Base-by-base conservation (phyloP, 1,139 yeast genomes). In the Nakaseomyces sp. region DNA sequence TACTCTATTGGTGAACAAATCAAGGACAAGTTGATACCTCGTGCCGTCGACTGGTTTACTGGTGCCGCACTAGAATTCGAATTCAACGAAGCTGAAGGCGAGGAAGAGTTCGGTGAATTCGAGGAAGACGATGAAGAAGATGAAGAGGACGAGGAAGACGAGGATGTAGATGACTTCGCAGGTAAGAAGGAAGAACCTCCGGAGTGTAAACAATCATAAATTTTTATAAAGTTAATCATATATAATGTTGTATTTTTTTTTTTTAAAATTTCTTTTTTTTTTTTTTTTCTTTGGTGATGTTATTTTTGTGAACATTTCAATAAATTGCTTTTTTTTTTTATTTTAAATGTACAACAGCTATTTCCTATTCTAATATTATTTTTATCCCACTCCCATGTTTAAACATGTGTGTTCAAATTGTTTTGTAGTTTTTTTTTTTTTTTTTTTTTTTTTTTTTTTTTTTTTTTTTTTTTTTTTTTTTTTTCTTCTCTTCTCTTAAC, bases 31-130 rank as follows among this genome's bases (percentile, higher is more conserved):
- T 76, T 91, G 63, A 83, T 91, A 54, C 96, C 97, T 52, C 79
- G 96, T 60, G 97, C 97, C 45, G 77, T 91, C 57, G 96, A 89
- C 66, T 91, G 97, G 97, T 91, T 87, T 65, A 89, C 97, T 15
- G 97, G 98, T 43, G 88, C 84, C 54, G 98, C 98, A n/a, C 76
- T 89, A 47, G 79, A 63, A 59, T 72, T 63, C 40, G 72, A 65
- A 31, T 55, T 55, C 42, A 71, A 70, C 44, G 79, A 71, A 30
- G 77, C 71, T 22, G 74, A 69, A 13, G 80, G 70, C 10, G 82
- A 73, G 18, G 77, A 70, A 8, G 81, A 72, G 3, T 81, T 71
- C 37, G 79, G 76, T 41, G 84, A 77, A 37, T 86, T 68, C 4
- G 72, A 67, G 13, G 76, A 68, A 15, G 81, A 72, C 9, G 78